phyloP scores from a whole-genome alignment of 768 basidiomycete species.

The Suillus luteus region DNA sequence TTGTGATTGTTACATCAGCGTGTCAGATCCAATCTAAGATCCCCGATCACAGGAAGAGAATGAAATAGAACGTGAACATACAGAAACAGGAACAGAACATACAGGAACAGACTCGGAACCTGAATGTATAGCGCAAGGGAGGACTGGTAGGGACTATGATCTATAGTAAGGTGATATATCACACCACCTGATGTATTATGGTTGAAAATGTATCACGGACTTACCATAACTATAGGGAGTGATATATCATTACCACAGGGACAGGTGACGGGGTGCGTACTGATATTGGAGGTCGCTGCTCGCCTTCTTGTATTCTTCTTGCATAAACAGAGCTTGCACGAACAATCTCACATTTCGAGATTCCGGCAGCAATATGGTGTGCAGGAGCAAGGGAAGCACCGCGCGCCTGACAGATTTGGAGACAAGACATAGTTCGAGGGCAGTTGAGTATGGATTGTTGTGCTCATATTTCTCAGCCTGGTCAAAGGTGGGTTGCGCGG shows the following conservation, averaged over 20 bases:
- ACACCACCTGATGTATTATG: neutral
- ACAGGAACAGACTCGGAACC: neutral
- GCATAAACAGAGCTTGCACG: neutral
- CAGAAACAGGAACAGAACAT: neutral
- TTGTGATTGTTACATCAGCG: slow-evolving; percentile 2
- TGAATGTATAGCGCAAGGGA: neutral
- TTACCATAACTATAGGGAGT: slow-evolving; percentile 2
- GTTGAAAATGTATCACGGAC: neutral
- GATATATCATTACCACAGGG: slow-evolving; percentile 1
- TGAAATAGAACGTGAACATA: neutral
- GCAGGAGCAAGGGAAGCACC: slow-evolving; percentile 33
- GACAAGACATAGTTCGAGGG: slow-evolving; percentile 35
- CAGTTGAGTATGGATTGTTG: slow-evolving; percentile 23
- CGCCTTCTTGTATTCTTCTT: neutral
- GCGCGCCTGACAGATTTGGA: slow-evolving; percentile 35
- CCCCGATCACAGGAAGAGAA: neutral
- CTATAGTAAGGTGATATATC: neutral
- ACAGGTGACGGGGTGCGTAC: neutral
- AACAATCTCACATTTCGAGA: neutral
- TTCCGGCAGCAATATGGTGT: neutral
- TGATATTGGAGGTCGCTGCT: too few species aligned
- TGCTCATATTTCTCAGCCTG: slow-evolving; percentile 3
- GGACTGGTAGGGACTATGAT: slow-evolving; percentile 2
- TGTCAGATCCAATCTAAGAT: neutral
- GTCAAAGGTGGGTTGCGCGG: slow-evolving; percentile 26